phyloP scores from a whole-genome alignment of 768 basidiomycete genomes.

The Sutorius australiensis region DNA sequence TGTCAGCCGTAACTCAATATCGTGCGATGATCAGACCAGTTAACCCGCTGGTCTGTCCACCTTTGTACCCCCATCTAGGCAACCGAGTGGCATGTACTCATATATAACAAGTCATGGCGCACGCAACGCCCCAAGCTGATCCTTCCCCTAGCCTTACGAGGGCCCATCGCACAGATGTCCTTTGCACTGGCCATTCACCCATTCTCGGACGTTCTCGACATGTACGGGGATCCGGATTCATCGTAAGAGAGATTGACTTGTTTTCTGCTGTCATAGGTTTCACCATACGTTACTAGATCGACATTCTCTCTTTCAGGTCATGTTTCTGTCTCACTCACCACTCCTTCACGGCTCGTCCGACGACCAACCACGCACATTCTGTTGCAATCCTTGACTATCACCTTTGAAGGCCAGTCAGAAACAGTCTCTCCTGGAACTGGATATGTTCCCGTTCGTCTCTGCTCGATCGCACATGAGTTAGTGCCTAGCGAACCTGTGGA shows the following conservation, averaged over 20 bases:
- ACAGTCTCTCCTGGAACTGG: constrained; percentile 58
- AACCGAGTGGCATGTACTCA: constrained; percentile 25
- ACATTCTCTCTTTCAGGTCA: constrained; percentile 87
- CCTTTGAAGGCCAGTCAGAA: constrained; percentile 86
- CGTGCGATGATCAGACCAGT: constrained; percentile 3
- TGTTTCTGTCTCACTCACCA: constrained; percentile 59
- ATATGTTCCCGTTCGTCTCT: constrained; percentile 68
- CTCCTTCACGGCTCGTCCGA: constrained; percentile 56
- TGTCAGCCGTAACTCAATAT: constrained; percentile 1
- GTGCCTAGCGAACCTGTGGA: constrained; percentile 46
- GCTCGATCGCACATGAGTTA: constrained; percentile 62
- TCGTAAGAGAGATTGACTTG: constrained; percentile 43
- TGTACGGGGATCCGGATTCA: constrained; percentile 66
- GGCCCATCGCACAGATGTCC: constrained; percentile 47
- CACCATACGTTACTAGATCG: constrained; percentile 45
- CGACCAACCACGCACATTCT: constrained; percentile 46
- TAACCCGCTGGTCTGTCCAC: constrained; percentile 11
- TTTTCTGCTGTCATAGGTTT: constrained; percentile 4
- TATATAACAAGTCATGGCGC: constrained; percentile 25
- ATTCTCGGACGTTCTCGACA: constrained; percentile 51
- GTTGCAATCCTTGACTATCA: constrained; percentile 67
- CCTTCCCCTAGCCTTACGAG: constrained; percentile 13
- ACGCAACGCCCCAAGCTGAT: constrained; percentile 7
- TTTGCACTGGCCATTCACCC: constrained; percentile 64
- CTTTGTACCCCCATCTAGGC: constrained; percentile 30